Base-by-base conservation (phyloP, 768 basidiomycete genomes). In the Podaxis sp. region DNA sequence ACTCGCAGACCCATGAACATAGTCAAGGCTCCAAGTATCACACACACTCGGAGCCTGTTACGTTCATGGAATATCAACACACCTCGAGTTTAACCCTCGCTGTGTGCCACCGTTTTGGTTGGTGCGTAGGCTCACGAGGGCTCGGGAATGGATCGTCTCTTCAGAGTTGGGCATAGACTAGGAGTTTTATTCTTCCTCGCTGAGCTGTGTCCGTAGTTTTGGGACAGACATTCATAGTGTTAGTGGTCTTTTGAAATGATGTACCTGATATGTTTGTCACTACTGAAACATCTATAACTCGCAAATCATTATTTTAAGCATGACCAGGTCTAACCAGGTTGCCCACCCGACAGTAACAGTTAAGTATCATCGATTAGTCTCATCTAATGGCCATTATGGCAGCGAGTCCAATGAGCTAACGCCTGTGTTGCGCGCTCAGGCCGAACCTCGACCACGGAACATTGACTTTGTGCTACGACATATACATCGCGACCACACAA, bases 1-100 rank as follows among this genome's bases (percentile, higher is more conserved):
- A 15, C 40, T 41, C 15, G 22, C n/a, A 56, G 28, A 62, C 67
- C 82, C 82, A 84, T 76, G 78, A 78, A 82, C 85, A 79, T 76
- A 84, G 87, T 88, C 87, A 88, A 87, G 87, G 82, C 80, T 76
- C 79, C 75, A 77, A 79, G 77, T 72, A 66, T 70, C 41, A 69
- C 69, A 41, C 68, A 84, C 76, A 75, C 75, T 78, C 70, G 76
- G 82, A 79, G 82, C 78, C 83, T 87, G 87, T 88, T 88, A 88
- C 86, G 86, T 83, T 84, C 77, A 80, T 88, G 87, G 87, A 84
- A 88, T 65, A 88, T 76, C 64, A 64, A 86, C 64, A 65, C 73
- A 69, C 74, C 63, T 56, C 46, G 54, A 50, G 68, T 68, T 66
- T n/a, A n/a, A n/a, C n/a, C 72, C 72, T 74, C 79, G 82, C 87